Base-by-base conservation (phyloP, 768 basidiomycete species). In the Candolleomyces eurysporus region DNA sequence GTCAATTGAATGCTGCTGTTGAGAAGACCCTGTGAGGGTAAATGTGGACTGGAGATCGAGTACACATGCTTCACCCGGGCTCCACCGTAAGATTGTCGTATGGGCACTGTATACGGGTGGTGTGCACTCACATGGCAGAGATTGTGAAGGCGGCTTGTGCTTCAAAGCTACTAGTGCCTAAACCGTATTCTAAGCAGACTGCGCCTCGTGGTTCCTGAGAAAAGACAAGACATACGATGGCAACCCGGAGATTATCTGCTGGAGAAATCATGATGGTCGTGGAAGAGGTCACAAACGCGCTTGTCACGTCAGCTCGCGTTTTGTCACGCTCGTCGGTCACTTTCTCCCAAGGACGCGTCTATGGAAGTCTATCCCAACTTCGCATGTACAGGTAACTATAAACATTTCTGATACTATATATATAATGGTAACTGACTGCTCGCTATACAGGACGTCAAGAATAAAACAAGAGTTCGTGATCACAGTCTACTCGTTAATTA, bases 121-220 rank as follows among this genome's bases (percentile, higher is more conserved):
- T 14, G 32, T 48, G 50, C 50, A 64, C 77, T 48, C 63, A 83
- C 84, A 74, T 54, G 72, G 62, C 62, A 73, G 72, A 10, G 81
- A 79, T 63, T 78, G 74, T 22, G 72, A 64, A 17, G 68, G 57
- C 30, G 82, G 82, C 60, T 81, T 83, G 68, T 73, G 75, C 69
- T 75, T 78, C 32, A 84, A 69, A 9, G 78, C 77, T 21, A 75
- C 69, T 26, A 85, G 65, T 10, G 82, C 83, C 83, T 85, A 9
- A 17, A 48, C 22, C 13, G 21, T 7, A 48, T 14, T 21, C 22
- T 26, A 16, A 30, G 19, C 4, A 11, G 22, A 11, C 10, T 36
- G 49, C 14, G 8, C 22, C 30, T 10, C 26, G 22, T 8, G n/a
- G 19, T 26, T n/a, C n/a, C 42, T 26, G 45, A 17, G 26, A 31